Evolutionary conservation across 345 rosid genomes (phyloP), one percentile per base, ranked within the genome.

Genomic region (Sonneratia alba): DNA sequence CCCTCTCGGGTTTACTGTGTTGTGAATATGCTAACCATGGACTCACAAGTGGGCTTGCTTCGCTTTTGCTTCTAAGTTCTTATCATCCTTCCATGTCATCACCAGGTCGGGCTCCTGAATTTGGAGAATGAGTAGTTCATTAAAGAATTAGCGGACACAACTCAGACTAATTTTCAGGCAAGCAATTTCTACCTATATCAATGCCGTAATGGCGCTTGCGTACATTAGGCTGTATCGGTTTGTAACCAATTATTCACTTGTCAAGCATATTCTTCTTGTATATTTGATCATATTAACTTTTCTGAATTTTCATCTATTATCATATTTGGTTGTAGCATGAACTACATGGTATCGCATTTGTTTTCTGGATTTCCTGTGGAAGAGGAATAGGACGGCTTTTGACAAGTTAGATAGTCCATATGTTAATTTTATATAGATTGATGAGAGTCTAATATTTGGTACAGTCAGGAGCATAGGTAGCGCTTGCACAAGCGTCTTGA

Each of bases 61-160:
- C 19, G 32, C 65, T 32, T n/a, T n/a, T 7, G 59, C 38, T 53
- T 14, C 32, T 55, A 13, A 49, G 1, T 36, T 76, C 22, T 34
- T 40, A 59, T 71, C 45, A 34, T 16, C 19, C 24, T 67, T 27
- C 42, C 47, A 37, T 70, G 32, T 48, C n/a, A 43, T 76, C 40
- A 16, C 34, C 73, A 96, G 98, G 82, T 90, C 82, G 98, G 96
- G 59, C 79, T 96, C 77, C 65, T 96, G 85, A 92, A 96, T 86
- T 81, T 91, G 91, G 99, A 92, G 74, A 85, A 96, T 65, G 99
- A 96, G 81, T 97, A 90, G n/a, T 91, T 87, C 36, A 97, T 85
- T 37, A 67, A 59, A 75, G 81, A 77, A 70, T 13, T 91, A 42
- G 83, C 91, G 73, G 92, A 86, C 73, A 83, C 40, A 48, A 79